Conservation (phyloP, 345 rosid genomes). For the Citrus hindsii region DNA sequence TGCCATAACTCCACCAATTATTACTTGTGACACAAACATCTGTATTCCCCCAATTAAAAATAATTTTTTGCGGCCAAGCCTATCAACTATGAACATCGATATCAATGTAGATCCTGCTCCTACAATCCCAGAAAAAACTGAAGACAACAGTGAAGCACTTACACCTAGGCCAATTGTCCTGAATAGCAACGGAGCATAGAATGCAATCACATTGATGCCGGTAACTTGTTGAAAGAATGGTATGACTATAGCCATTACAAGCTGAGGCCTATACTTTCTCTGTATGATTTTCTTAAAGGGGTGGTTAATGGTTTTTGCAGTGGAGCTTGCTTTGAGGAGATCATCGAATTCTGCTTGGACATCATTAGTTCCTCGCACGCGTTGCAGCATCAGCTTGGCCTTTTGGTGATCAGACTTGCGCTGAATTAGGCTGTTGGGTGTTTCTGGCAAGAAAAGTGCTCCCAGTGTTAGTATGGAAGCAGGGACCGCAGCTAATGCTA, state of each 20-base stretch:
- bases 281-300: constrained; percentile 28
- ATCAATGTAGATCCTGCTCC: constrained; percentile 36
- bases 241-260: constrained; percentile 33
- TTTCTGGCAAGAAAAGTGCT: constrained; percentile 39
- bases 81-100: constrained; percentile 64
- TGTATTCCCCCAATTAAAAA: constrained; percentile 54
- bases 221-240: constrained; percentile 35
- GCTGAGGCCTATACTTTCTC: constrained; percentile 37
- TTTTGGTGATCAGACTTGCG: constrained; percentile 14
- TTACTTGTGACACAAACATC: constrained; percentile 56
- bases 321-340: constrained; percentile 32
- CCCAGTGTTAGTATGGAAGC: constrained; percentile 31
- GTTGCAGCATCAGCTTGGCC: constrained; percentile 27
- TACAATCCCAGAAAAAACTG: constrained; percentile 47
- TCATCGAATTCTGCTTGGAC: constrained; percentile 37
- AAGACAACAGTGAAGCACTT: constrained; percentile 55
- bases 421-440: constrained; percentile 47
- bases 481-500: constrained; percentile 38
- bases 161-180: constrained; percentile 66
- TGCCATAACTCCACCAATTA: constrained; percentile 42
- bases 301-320: constrained; percentile 21
- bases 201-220: constrained; percentile 35
- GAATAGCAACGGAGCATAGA: constrained; percentile 70
- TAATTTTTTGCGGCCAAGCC: constrained; percentile 45
- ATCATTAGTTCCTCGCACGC: constrained; percentile 27